phyloP scores from a whole-genome alignment of 805 yeast species.

The Candida koratica region DNA sequence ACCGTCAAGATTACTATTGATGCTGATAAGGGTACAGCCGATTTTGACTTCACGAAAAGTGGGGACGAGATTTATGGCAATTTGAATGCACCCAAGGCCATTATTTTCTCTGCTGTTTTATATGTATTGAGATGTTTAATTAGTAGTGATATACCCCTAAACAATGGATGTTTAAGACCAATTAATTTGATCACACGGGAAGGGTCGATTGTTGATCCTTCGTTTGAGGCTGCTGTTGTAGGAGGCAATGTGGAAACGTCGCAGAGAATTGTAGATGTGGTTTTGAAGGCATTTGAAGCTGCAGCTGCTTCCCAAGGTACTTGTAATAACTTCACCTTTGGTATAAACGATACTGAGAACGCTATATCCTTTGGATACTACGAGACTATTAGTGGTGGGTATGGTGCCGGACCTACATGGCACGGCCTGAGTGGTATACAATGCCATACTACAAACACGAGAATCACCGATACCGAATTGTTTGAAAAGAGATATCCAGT shows the following conservation, averaged over 20 bases:
- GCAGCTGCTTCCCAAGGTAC: slow-evolving; percentile 97
- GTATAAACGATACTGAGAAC: slow-evolving; percentile 58
- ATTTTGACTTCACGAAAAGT: slow-evolving; percentile 82
- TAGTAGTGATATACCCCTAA: slow-evolving; percentile 83
- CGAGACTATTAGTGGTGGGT: slow-evolving; percentile 94
- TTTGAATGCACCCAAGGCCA: slow-evolving; percentile 88
- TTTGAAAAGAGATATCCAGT: slow-evolving; percentile 89
- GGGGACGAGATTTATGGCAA: slow-evolving; percentile 87
- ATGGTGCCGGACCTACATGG: slow-evolving; percentile 89
- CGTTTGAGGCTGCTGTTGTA: slow-evolving; percentile 85
- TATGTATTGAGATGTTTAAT: slow-evolving; percentile 85
- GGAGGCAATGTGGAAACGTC: slow-evolving; percentile 91
- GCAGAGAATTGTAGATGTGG: slow-evolving; percentile 86
- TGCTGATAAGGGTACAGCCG: slow-evolving; percentile 52
- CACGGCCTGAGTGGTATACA: slow-evolving; percentile 87
- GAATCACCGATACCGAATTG: slow-evolving; percentile 88
- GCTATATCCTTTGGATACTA: slow-evolving; percentile 79
- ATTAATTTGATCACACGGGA: slow-evolving; percentile 50
- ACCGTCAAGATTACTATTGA: slow-evolving; percentile 48
- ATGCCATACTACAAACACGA: slow-evolving; percentile 89
- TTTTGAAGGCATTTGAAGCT: slow-evolving; percentile 79
- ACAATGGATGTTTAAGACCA: slow-evolving; percentile 88
- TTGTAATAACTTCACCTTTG: slow-evolving; percentile 91
- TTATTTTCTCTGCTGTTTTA: slow-evolving; percentile 82
- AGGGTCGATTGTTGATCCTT: slow-evolving; percentile 57